Evolutionary conservation across 257 asterid species (phyloP), one percentile per base, ranked within the genome.

Genomic region (Solanum chmielewskii): DNA sequence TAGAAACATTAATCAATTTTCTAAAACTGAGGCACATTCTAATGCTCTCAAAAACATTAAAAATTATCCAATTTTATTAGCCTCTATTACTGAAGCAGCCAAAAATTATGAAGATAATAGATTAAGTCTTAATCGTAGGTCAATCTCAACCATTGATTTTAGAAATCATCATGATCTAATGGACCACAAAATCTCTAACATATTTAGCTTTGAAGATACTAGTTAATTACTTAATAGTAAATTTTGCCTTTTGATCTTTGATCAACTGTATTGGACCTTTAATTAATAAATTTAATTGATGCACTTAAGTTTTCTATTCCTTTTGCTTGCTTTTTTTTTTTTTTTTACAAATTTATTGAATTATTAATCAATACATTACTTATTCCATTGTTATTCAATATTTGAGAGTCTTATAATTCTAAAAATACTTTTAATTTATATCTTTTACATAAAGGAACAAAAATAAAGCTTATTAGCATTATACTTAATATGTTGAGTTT

Each of bases 41-140:
- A 93, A 93, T 89, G 98, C 98, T 20, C 94, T 93, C n/a, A 95
- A 93, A 60, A 95, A 95, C 92, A 93, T 94, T 86, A 94, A 95
- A 92, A 95, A 95, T 88, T 94, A 93, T 86, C 98, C 98, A 45
- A 94, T 95, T 86, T 88, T 95, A n/a, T 87, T 95, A 44, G 98
- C 97, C 44, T 95, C 96, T n/a, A 90, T 93, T 84, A 92, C 94
- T 3, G 96, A 94, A 89, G 91, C 95, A 83, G 93, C 95, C 23
- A 93, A 92, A 74, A 97, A 93, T 90, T 94, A 94, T 77, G 92
- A 92, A 87, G 96, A 92, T 89, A 93, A 92, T 62, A 93, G 94
- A 47, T 89, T 95, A 13, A 89, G 92, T 81, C 92, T 95, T 85
- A 88, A 91, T 52, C 93, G 92, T 44, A 92, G 96, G 88, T 90